Evolutionary conservation across 73 alveolate species (phyloP).

Genomic region (Paramecium tetraurelia): DNA sequence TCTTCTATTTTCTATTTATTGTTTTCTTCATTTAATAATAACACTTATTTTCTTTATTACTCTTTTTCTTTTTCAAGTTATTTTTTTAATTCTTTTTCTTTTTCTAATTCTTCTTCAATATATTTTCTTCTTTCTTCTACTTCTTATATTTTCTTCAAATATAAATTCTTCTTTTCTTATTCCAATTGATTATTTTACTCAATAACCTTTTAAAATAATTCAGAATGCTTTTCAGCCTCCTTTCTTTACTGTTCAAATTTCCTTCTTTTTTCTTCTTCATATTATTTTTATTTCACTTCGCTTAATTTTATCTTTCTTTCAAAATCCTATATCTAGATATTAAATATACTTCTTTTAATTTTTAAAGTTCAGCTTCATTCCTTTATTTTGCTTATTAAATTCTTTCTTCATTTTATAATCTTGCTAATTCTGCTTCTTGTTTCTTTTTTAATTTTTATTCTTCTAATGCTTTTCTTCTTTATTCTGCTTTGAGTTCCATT

Average conservation of each 20-base stretch:
- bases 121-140: slow-evolving; percentile 5
- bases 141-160: neutral
- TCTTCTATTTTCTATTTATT: slow-evolving; percentile 15
- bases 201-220: neutral
- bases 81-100: neutral
- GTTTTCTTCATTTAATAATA: neutral
- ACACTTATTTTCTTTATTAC: neutral
- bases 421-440: neutral
- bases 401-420: slow-evolving; percentile 1
- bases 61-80: neutral
- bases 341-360: neutral
- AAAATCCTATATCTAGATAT: neutral
- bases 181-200: slow-evolving; percentile 16
- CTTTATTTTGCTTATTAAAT: neutral
- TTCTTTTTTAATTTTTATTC: neutral
- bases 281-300: neutral
- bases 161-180: neutral
- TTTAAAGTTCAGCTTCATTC: neutral
- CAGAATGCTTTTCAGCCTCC: slow-evolving; percentile 23
- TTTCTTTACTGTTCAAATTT: neutral
- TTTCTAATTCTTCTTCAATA: neutral
- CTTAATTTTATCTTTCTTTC: neutral
- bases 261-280: slow-evolving; percentile 1
- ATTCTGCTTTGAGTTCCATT: neutral
- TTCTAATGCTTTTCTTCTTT: neutral